Conservation (phyloP, 768 basidiomycete species). For the Paxillus rubicundulus region DNA sequence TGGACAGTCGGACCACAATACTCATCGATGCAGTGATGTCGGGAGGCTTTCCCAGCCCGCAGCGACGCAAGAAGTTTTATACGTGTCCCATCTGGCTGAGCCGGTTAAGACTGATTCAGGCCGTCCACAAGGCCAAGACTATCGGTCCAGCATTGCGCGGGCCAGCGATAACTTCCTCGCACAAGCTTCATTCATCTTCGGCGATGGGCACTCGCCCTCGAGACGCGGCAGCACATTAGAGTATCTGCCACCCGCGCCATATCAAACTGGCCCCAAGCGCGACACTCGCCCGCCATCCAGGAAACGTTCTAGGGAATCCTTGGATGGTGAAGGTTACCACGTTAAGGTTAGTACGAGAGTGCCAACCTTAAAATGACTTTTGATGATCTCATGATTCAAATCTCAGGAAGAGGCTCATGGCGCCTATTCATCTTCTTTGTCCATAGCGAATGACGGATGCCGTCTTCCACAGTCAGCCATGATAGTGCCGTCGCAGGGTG, state of each 20-base stretch:
- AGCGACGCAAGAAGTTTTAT: constrained; percentile 16
- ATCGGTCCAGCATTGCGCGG: constrained; percentile 31
- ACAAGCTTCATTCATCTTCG: constrained; percentile 31
- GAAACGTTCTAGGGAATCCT: constrained; percentile 32
- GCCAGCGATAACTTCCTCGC: constrained; percentile 34
- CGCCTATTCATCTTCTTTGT: constrained; percentile 18
- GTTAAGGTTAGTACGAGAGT: constrained; percentile 32
- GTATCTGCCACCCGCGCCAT: constrained; percentile 12
- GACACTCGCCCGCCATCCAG: constrained; percentile 26
- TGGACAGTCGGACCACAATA: constrained; percentile 16
- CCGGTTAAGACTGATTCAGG: constrained; percentile 17
- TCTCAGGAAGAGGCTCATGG: constrained; percentile 28
- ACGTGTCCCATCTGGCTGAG: constrained; percentile 23
- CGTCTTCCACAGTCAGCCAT: constrained; percentile 23
- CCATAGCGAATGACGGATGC: constrained; percentile 20
- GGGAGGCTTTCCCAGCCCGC: constrained; percentile 11
- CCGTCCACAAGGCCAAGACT: constrained; percentile 28
- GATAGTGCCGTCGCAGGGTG: constrained; percentile 23
- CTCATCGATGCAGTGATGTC: constrained; percentile 16
- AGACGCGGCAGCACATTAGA: constrained; percentile 19
- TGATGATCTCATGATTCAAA: constrained; percentile 23
- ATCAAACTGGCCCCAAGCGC: constrained; percentile 16
- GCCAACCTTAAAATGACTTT: constrained; percentile 27
- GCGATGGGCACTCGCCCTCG: constrained; percentile 18
- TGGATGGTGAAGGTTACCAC: constrained; percentile 26